A percentile compares a stretch with the other conserved stretches of the same genome.
Conservation (phyloP, 2,329 filamentous ascomycete genomes). For the Penicillium sp. region DNA sequence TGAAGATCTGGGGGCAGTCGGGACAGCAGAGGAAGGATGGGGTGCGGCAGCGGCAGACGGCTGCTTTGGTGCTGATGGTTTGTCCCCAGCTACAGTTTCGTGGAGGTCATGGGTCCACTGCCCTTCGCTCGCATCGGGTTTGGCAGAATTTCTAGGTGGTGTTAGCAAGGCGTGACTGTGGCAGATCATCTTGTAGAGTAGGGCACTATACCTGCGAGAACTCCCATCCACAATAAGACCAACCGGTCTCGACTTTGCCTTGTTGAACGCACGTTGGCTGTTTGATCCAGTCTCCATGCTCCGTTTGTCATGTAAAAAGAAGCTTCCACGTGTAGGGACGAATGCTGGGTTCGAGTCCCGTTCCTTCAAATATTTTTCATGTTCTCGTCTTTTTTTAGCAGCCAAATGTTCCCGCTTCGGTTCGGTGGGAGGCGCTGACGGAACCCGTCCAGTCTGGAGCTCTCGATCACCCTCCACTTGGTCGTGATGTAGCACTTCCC, state of each 20-base stretch:
- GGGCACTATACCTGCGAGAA: conserved; percentile 37
- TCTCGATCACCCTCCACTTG: conserved; percentile 32
- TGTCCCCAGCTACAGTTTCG: conserved; percentile 52
- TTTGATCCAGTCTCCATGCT: conserved; percentile 71
- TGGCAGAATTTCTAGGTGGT: conserved; percentile 36
- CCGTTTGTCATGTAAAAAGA: conserved; percentile 95
- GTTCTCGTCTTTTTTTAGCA: conserved; percentile 72
- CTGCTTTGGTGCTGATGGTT: conserved; percentile 32
- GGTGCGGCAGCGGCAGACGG: conserved; percentile 23
- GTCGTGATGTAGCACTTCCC: conserved; percentile 49
- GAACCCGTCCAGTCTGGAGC: conserved; percentile 32
- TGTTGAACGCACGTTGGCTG: conserved; percentile 59
- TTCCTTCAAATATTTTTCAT: conserved; percentile 84
- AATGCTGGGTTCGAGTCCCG: conserved; percentile 86
- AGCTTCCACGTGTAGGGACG: conserved; percentile 86
- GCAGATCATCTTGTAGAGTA: background rate
- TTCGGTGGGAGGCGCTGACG: conserved; percentile 36
- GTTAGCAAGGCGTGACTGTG: conserved; percentile 25
- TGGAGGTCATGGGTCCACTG: conserved; percentile 96
- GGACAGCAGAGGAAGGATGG: conserved; percentile 33
- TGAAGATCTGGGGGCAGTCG: conserved; percentile 50
- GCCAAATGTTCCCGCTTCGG: conserved; percentile 52
- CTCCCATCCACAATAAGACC: conserved; percentile 42
- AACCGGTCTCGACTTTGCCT: conserved; percentile 53
- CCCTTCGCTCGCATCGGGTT: conserved; percentile 56